These are phyloP conservation scores for Cercospora zeina DNA, from an alignment of 2,329 filamentous ascomycete species.

Conservation along the genomic window DNA sequence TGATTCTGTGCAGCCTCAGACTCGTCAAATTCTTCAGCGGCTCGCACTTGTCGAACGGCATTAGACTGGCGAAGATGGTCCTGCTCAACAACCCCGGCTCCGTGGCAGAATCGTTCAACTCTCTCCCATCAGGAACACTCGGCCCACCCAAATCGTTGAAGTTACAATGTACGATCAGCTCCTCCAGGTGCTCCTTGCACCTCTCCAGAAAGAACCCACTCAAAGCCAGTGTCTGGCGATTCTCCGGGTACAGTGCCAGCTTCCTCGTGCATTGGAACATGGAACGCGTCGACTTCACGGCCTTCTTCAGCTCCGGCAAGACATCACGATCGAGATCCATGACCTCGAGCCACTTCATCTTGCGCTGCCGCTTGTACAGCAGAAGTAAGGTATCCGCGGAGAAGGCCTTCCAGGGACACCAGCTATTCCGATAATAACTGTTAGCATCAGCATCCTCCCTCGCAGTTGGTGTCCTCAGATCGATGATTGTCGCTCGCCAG, in stretches of 20 bases:
- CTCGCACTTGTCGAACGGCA: slow-evolving; percentile 50
- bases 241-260: slow-evolving; percentile 52
- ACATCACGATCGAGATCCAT: slow-evolving; percentile 50
- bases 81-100: slow-evolving; percentile 50
- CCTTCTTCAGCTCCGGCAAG: slow-evolving; percentile 46
- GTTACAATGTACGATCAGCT: slow-evolving; percentile 51
- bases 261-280: slow-evolving; percentile 48
- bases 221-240: slow-evolving; percentile 47
- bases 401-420: slow-evolving; percentile 53
- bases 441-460: slow-evolving; percentile 28
- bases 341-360: slow-evolving; percentile 52
- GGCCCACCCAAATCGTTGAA: slow-evolving; percentile 42
- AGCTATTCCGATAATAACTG: slow-evolving; percentile 36
- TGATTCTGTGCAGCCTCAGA: slow-evolving; percentile 49
- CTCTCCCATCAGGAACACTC: slow-evolving; percentile 36
- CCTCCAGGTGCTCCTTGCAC: slow-evolving; percentile 45
- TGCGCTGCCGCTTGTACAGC: slow-evolving; percentile 52
- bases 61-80: slow-evolving; percentile 50
- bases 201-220: slow-evolving; percentile 48
- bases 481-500: not conserved
- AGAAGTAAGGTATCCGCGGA: slow-evolving; percentile 51
- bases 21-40: slow-evolving; percentile 47
- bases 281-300: slow-evolving; percentile 42
- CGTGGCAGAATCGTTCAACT: slow-evolving; percentile 51
- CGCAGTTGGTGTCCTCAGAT: not conserved